phyloP scores from a whole-genome alignment of 768 basidiomycete genomes.

The Trametes gibbosa region DNA sequence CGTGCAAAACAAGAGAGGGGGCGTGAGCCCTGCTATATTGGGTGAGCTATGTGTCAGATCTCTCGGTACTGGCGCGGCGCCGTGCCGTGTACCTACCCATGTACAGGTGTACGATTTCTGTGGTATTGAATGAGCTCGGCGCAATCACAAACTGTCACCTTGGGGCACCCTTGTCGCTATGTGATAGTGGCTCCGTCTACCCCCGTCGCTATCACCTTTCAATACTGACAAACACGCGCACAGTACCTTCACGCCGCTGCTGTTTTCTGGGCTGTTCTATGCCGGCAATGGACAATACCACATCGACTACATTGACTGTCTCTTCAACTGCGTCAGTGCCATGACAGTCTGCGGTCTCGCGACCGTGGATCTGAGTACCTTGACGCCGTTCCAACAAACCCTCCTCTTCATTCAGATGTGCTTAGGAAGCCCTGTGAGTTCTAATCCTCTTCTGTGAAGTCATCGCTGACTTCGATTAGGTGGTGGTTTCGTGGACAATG shows the following conservation, averaged over 20 bases:
- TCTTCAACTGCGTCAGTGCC: constrained; percentile 75
- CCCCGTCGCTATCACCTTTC: too few relatives aligned
- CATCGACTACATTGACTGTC: constrained; percentile 71
- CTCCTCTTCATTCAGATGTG: constrained; percentile 79
- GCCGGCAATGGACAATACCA: constrained; percentile 73
- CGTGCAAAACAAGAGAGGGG: too few relatives aligned
- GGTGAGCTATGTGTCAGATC: too few relatives aligned
- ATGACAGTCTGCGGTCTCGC: constrained; percentile 78
- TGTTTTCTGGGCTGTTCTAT: constrained; percentile 79
- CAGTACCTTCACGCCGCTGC: constrained; percentile 75
- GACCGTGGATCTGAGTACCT: constrained; percentile 62
- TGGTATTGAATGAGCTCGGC: neutral
- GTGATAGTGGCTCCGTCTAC: too few relatives aligned
- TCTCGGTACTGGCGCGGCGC: too few relatives aligned
- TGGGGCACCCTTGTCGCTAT: too few relatives aligned
- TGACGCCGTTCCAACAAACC: constrained; percentile 69
- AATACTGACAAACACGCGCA: neutral
- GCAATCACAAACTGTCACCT: neutral
- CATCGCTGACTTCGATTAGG: constrained; percentile 36
- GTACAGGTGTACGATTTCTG: neutral
- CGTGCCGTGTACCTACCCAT: too few relatives aligned
- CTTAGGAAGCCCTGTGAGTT: constrained; percentile 66
- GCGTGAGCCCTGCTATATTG: too few relatives aligned
- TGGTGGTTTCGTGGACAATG: constrained; percentile 80
- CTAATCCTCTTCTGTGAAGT: neutral